phyloP scores from a whole-genome alignment of 2,329 filamentous ascomycete genomes.

The Cordyceps pruinosa region DNA sequence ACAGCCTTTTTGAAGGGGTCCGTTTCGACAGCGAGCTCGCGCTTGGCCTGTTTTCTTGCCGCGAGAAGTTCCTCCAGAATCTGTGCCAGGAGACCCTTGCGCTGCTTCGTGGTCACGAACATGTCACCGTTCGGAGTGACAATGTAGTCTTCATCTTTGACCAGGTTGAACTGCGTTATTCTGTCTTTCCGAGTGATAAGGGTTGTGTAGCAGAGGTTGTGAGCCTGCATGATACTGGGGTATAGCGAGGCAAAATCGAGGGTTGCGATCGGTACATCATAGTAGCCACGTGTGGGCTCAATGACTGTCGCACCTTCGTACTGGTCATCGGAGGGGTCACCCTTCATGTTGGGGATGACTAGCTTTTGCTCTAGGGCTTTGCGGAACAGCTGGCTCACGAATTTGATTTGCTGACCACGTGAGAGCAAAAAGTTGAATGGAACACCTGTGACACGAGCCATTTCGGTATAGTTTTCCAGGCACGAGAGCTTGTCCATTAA shows the following conservation, averaged over 20 bases:
- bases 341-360: conserved; percentile 80
- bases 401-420: conserved; percentile 93
- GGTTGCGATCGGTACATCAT: conserved; percentile 89
- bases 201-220: conserved; percentile 97
- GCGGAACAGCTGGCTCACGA: conserved; percentile 93
- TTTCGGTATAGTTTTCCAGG: conserved; percentile 98
- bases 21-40: conserved; percentile 78
- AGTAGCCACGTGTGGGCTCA: conserved; percentile 87
- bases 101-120: conserved; percentile 80
- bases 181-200: conserved; percentile 66
- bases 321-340: conserved; percentile 70
- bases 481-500: conserved; percentile 97
- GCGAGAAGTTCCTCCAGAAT: conserved; percentile 89
- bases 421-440: conserved; percentile 92
- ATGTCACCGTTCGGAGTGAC: conserved; percentile 90
- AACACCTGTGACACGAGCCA: conserved; percentile 98
- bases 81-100: conserved; percentile 87
- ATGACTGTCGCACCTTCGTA: conserved; percentile 98
- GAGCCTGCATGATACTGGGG: conserved; percentile 96
- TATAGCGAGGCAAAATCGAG: conserved; percentile 98
- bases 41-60: conserved; percentile 93
- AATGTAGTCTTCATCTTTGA: conserved; percentile 92
- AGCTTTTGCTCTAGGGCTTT: conserved; percentile 90
- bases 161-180: conserved; percentile 67
- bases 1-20: conserved; percentile 98